Conservation (phyloP, 1,284 basidiomycete species). For the Puccinia polysora region DNA sequence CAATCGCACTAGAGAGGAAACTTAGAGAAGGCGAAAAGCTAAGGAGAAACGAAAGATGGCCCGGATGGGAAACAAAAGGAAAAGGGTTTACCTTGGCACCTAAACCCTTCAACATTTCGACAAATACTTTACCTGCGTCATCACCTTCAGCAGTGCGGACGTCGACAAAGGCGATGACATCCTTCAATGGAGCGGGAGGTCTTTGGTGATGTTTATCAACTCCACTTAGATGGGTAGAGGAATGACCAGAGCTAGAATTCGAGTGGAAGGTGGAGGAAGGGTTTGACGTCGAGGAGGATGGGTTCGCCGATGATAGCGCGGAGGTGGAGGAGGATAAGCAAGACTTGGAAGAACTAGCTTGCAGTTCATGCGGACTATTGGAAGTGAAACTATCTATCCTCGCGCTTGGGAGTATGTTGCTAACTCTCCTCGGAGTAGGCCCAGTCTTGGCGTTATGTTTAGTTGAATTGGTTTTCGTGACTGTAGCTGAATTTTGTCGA, state of each 20-base stretch:
- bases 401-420: conserved; percentile 28
- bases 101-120: conserved; percentile 72
- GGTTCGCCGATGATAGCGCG: neutral
- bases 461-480: too few relatives aligned
- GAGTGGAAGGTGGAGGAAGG: conserved; percentile 1
- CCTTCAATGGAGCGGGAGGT: conserved; percentile 57
- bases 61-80: neutral
- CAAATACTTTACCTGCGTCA: conserved; percentile 74
- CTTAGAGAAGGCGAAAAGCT: conserved; percentile 14
- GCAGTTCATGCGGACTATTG: neutral
- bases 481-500: too few relatives aligned
- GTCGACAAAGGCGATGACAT: conserved; percentile 81
- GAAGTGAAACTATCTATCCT: neutral
- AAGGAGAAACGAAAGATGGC: neutral
- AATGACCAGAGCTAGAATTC: neutral
- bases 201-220: conserved; percentile 1
- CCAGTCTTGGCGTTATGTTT: too few relatives aligned
- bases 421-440: neutral
- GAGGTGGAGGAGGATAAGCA: neutral
- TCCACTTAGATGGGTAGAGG: neutral
- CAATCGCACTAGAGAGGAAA: conserved; percentile 1
- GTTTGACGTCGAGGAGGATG: neutral
- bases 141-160: conserved; percentile 79
- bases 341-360: neutral
- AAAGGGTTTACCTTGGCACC: conserved; percentile 69